Evolutionary conservation across 164 flowering plant genomes (phyloP).

Genomic region (Litsea cubeba): DNA sequence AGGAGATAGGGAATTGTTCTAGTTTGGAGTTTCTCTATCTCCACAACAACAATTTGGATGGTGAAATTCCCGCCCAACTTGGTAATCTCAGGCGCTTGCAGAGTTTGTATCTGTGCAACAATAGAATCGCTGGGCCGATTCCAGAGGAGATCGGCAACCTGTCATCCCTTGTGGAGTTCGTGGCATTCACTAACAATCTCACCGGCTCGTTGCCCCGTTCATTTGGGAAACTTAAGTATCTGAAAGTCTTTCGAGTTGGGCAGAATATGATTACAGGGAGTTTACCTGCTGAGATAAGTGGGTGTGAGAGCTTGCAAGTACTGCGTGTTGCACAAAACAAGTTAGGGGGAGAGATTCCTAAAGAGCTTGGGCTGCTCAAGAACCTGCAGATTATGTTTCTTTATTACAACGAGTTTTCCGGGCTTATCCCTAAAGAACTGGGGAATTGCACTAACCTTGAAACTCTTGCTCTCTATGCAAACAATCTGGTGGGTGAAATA

Average conservation of each 20-base stretch:
- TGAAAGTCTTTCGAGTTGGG: conserved; percentile 73
- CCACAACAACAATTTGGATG: conserved; percentile 45
- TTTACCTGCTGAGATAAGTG: conserved; percentile 61
- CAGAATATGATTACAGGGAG: conserved; percentile 72
- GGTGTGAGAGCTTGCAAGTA: conserved; percentile 46
- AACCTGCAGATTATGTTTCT: conserved; percentile 56
- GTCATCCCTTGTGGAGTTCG: conserved; percentile 47
- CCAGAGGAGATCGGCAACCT: conserved; percentile 76
- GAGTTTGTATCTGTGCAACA: conserved; percentile 56
- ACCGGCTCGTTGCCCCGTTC: conserved; percentile 72
- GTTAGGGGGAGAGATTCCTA: conserved; percentile 62
- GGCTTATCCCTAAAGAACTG: conserved; percentile 67
- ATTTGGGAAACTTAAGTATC: conserved; percentile 61
- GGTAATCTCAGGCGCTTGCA: conserved; percentile 30
- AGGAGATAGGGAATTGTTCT: conserved; percentile 71
- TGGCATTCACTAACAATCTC: conserved; percentile 71
- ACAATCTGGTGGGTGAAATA: conserved; percentile 61
- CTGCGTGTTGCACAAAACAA: conserved; percentile 84
- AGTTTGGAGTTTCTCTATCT: conserved; percentile 42
- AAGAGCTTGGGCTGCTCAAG: conserved; percentile 63
- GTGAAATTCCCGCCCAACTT: conserved; percentile 40
- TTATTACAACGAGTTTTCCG: conserved; percentile 65
- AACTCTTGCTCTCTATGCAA: conserved; percentile 68
- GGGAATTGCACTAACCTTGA: conserved; percentile 64
- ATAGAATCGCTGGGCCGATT: conserved; percentile 60